These are phyloP conservation scores for Eutrema heterophyllum DNA, from an alignment of 345 rosid genomes.

Conservation along the genomic window DNA sequence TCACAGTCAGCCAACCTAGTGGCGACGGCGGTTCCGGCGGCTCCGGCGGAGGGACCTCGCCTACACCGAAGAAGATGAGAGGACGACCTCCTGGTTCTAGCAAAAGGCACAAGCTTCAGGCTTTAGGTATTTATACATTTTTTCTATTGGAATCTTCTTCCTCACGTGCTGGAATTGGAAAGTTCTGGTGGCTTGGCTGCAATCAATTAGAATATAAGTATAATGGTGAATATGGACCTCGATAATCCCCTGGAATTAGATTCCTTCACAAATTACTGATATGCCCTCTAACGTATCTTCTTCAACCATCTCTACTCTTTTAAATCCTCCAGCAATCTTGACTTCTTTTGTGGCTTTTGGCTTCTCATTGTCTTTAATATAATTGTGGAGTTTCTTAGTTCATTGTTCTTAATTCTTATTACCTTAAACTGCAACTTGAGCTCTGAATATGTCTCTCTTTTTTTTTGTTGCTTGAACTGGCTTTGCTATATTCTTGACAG, in stretches of 20 bases:
- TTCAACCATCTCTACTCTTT: not conserved
- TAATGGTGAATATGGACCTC: constrained; percentile 5
- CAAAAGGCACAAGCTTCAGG: constrained; percentile 51
- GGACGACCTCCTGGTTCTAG: constrained; percentile 55
- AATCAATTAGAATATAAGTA: constrained; percentile 24
- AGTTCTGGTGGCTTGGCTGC: not conserved
- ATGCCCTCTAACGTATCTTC: constrained; percentile 11
- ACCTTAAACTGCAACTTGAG: not conserved
- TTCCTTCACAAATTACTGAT: not conserved
- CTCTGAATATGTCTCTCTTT: not conserved
- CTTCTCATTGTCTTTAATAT: not conserved
- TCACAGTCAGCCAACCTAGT: constrained; percentile 33
- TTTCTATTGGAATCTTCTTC: constrained; percentile 10
- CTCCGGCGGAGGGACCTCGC: constrained; percentile 47
- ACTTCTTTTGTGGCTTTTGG: not conserved
- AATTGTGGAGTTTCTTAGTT: not conserved
- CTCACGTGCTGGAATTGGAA: constrained; percentile 19
- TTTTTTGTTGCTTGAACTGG: not conserved
- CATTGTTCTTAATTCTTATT: not conserved
- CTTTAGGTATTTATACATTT: constrained; percentile 44
- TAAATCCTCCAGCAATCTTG: not conserved
- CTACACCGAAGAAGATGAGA: constrained; percentile 35
- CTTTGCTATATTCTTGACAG: not conserved
- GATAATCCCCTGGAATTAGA: not conserved
- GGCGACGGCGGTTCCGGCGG: constrained; percentile 50